Conservation (phyloP, 2,329 filamentous ascomycete species). For the Leptographium flavum region DNA sequence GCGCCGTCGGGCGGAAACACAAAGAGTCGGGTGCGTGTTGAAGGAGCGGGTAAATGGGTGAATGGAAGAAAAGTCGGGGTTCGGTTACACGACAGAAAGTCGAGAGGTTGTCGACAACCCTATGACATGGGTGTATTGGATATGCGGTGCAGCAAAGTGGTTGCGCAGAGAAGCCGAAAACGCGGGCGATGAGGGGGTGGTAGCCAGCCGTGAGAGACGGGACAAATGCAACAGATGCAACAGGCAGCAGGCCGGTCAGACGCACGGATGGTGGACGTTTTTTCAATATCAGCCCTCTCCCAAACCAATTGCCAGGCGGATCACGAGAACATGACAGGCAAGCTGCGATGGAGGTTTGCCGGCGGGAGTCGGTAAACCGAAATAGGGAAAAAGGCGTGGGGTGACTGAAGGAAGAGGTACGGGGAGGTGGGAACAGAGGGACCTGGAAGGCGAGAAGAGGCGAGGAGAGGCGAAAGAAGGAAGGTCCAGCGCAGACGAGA, state of each 20-base stretch:
- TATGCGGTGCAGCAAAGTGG: not conserved
- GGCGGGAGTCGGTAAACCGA: slow-evolving; percentile 9
- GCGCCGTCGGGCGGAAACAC: no score
- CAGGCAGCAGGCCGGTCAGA: not conserved
- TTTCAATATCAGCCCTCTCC: slow-evolving; percentile 15
- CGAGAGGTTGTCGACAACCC: not conserved
- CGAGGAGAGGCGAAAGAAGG: not conserved
- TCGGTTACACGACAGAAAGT: slow-evolving; percentile 2
- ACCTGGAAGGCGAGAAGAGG: not conserved
- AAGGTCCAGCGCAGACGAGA: not conserved
- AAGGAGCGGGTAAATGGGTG: not conserved
- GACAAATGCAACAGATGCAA: no score
- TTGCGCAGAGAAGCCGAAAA: not conserved
- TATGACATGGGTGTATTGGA: not conserved
- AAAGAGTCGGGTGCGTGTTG: not conserved
- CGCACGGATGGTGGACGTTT: not conserved
- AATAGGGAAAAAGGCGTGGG: not conserved
- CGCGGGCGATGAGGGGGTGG: not conserved
- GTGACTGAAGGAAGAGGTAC: not conserved
- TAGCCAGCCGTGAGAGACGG: no score
- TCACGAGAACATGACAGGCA: slow-evolving; percentile 20
- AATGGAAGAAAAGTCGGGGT: not conserved
- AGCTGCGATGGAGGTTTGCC: slow-evolving; percentile 5
- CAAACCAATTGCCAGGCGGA: slow-evolving; percentile 16
- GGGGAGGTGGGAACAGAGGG: not conserved